Conservation (phyloP, 495 filamentous ascomycete species). For the Penicillium bialowiezense region DNA sequence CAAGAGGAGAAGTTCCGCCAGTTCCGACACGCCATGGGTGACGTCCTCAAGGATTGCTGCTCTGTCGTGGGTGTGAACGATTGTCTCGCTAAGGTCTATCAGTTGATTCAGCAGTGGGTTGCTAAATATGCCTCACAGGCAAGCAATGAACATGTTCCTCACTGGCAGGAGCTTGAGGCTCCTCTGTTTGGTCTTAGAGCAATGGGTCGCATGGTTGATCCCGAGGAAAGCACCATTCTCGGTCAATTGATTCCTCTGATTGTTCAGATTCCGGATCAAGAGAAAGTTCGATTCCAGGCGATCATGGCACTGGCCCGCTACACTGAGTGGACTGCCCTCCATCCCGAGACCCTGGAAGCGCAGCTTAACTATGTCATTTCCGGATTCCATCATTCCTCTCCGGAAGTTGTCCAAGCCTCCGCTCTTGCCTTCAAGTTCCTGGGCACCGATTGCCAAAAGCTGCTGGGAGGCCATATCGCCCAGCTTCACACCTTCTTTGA, state of each 20-base stretch:
- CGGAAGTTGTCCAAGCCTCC: constrained; percentile 85
- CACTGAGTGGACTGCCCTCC: constrained; percentile 94
- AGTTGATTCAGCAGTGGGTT: constrained; percentile 83
- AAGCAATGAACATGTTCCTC: constrained; percentile 69
- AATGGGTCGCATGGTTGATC: constrained; percentile 95
- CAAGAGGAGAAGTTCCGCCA: constrained; percentile 96
- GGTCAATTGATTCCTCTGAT: constrained; percentile 88
- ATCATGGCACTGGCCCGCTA: constrained; percentile 97
- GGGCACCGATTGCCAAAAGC: constrained; percentile 85
- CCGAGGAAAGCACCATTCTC: constrained; percentile 79
- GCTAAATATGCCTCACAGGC: constrained; percentile 74
- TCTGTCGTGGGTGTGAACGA: constrained; percentile 90
- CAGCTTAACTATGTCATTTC: constrained; percentile 94
- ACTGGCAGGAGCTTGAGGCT: constrained; percentile 95
- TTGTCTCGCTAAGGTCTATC: constrained; percentile 82
- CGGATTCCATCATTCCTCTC: constrained; percentile 79
- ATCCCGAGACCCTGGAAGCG: constrained; percentile 84
- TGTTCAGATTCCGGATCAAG: constrained; percentile 90
- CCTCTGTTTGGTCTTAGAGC: constrained; percentile 93
- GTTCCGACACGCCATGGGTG: constrained; percentile 95
- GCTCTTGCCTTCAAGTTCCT: constrained; percentile 96
- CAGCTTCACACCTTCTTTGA: constrained; percentile 92
- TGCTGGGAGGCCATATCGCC: constrained; percentile 72
- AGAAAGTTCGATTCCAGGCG: constrained; percentile 93
- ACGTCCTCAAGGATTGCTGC: constrained; percentile 96